Evolutionary conservation across 352 stramenopile species (phyloP).

Genomic region (Elongisporangium anandrum): DNA sequence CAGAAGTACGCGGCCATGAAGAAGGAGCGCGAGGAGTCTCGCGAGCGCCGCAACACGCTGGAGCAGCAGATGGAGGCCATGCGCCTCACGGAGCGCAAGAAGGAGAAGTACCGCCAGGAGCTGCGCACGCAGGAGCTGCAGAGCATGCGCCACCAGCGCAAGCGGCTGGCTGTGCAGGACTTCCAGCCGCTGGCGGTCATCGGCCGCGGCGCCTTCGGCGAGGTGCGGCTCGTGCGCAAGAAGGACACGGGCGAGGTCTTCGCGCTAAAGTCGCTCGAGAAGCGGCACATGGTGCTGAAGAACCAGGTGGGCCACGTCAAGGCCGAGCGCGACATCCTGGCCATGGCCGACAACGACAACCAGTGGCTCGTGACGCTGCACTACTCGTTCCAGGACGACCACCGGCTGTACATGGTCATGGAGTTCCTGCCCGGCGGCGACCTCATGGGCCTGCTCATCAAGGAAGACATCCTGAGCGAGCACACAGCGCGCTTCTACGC

Average conservation of each 20-base stretch:
- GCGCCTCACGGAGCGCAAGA: conserved; percentile 69
- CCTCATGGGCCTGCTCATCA: conserved; percentile 99
- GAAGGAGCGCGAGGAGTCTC: conserved; percentile 79
- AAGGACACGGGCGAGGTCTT: conserved; percentile 84
- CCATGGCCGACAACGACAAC: conserved; percentile 93
- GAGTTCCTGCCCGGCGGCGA: conserved; percentile 99
- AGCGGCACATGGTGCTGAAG: conserved; percentile 89
- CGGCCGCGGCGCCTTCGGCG: conserved; percentile 97
- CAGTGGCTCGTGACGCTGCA: conserved; percentile 96
- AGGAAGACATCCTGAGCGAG: conserved; percentile 94
- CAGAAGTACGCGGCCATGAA: conserved; percentile 90
- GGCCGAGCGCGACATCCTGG: conserved; percentile 96
- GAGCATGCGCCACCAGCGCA: conserved; percentile 77
- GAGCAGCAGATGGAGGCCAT: conserved; percentile 83
- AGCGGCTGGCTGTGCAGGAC: conserved; percentile 85
- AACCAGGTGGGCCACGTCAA: conserved; percentile 96
- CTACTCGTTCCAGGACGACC: conserved; percentile 96
- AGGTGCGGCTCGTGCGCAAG: conserved; percentile 91
- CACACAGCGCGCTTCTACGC: conserved; percentile 95
- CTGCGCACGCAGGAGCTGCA: conserved; percentile 70
- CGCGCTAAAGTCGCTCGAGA: conserved; percentile 91
- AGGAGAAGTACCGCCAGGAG: conserved; percentile 79
- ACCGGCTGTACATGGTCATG: conserved; percentile 94
- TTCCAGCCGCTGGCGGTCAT: conserved; percentile 98
- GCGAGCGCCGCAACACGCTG: conserved; percentile 65